Percentiles rank a stretch among this genome's conserved stretches.
These are phyloP conservation scores for Penicillium sp. DNA, from an alignment of 2,329 filamentous ascomycete species.

Conservation along the genomic window DNA sequence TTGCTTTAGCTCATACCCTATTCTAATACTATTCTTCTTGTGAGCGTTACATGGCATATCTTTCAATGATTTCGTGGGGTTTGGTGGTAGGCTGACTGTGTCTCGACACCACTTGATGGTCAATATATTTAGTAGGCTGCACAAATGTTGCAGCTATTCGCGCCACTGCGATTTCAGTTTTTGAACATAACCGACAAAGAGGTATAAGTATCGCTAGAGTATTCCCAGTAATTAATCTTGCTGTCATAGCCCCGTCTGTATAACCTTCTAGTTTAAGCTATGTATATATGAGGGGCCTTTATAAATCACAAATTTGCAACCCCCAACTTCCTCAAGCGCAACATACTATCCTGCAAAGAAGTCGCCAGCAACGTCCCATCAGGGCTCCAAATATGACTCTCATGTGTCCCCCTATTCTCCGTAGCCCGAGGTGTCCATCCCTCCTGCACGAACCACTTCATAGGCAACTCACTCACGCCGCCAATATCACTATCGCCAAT, in stretches of 20 bases:
- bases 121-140: neutral
- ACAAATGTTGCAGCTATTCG: neutral
- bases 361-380: slow-evolving; percentile 49
- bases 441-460: slow-evolving; percentile 53
- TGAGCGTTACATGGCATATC: neutral
- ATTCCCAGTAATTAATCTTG: neutral
- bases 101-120: neutral
- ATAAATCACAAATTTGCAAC: slow-evolving; percentile 24
- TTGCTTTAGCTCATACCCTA: slow-evolving; percentile 2
- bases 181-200: neutral
- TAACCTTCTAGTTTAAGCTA: neutral
- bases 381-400: slow-evolving; percentile 48
- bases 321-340: slow-evolving; percentile 32
- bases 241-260: neutral
- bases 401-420: slow-evolving; percentile 48
- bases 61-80: neutral
- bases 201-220: neutral
- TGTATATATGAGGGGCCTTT: neutral
- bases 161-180: neutral
- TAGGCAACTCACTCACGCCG: slow-evolving; percentile 24
- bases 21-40: slow-evolving; percentile 3
- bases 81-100: neutral
- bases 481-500: neutral
- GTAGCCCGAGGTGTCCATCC: slow-evolving; percentile 47
- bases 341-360: slow-evolving; percentile 52